Conservation (phyloP, 768 basidiomycete genomes). For the Podaxis carcinomalis region DNA sequence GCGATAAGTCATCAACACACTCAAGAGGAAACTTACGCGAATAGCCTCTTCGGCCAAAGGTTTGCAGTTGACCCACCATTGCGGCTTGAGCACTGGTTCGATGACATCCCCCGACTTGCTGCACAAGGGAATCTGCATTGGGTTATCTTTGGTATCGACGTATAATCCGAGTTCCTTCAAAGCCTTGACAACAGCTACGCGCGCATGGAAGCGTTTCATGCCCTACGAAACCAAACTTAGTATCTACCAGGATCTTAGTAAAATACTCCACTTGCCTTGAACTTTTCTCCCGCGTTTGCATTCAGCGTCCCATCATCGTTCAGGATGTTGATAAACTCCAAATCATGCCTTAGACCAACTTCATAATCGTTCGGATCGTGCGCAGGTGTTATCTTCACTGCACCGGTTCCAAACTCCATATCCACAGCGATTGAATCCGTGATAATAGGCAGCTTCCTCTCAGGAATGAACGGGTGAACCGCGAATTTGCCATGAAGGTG, state of each 20-base stretch:
- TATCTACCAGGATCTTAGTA: neutral
- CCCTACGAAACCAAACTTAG: constrained; percentile 33
- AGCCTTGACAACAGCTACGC: constrained; percentile 76
- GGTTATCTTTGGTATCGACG: constrained; percentile 91
- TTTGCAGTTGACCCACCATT: constrained; percentile 98
- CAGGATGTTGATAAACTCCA: constrained; percentile 91
- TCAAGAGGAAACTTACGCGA: constrained; percentile 43
- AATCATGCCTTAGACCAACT: constrained; percentile 80
- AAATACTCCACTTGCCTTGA: constrained; percentile 39
- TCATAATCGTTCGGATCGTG: constrained; percentile 98
- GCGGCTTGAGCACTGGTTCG: constrained; percentile 92
- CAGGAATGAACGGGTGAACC: constrained; percentile 77
- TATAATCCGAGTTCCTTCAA: constrained; percentile 83
- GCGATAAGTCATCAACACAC: neutral
- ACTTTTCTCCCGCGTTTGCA: constrained; percentile 76
- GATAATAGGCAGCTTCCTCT: constrained; percentile 84
- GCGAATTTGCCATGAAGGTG: constrained; percentile 95
- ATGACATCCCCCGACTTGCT: constrained; percentile 97
- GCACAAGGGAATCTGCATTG: constrained; percentile 88
- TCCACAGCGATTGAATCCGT: constrained; percentile 86
- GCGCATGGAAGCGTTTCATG: constrained; percentile 97
- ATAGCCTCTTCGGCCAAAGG: constrained; percentile 88
- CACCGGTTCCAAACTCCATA: constrained; percentile 96
- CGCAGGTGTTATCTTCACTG: constrained; percentile 98
- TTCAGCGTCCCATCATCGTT: constrained; percentile 98